Evolutionary conservation across 768 basidiomycete species (phyloP).

Genomic region (Udeniomyces megalosporus): DNA sequence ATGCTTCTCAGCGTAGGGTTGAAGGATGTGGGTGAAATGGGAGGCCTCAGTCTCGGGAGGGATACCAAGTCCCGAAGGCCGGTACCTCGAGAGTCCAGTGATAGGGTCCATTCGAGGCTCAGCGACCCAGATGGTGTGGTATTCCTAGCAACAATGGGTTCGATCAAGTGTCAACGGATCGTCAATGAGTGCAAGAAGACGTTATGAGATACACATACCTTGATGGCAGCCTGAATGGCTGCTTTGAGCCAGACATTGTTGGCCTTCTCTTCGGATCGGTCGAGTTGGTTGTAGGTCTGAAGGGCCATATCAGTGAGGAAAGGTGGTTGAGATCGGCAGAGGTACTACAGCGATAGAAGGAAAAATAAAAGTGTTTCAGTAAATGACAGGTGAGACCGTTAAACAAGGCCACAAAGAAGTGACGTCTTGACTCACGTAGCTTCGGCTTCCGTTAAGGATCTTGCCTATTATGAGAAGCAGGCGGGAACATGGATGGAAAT

Average conservation of each 20-base stretch:
- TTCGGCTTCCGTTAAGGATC: slow-evolving; percentile 88
- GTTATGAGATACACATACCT: slow-evolving; percentile 25
- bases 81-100: slow-evolving; percentile 84
- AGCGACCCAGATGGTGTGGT: slow-evolving; percentile 93
- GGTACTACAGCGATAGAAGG: slow-evolving; percentile 43
- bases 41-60: slow-evolving; percentile 97
- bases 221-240: slow-evolving; percentile 92
- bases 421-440: slow-evolving; percentile 32
- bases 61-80: slow-evolving; percentile 85
- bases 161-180: too few species aligned
- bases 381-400: background rate
- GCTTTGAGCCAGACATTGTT: slow-evolving; percentile 87
- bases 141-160: too few species aligned
- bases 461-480: slow-evolving; percentile 9
- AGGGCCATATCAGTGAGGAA: slow-evolving; percentile 98
- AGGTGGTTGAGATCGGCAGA: slow-evolving; percentile 89
- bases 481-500: background rate
- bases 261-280: slow-evolving; percentile 57
- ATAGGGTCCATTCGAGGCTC: slow-evolving; percentile 86
- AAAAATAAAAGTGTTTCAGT: background rate
- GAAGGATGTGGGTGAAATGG: slow-evolving; percentile 93
- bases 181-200: background rate
- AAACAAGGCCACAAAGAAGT: background rate
- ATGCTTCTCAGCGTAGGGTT: slow-evolving; percentile 82
- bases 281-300: slow-evolving; percentile 92